phyloP scores from a whole-genome alignment of 805 yeast species.

The Cyberlindnera xishuangbannaensis region DNA sequence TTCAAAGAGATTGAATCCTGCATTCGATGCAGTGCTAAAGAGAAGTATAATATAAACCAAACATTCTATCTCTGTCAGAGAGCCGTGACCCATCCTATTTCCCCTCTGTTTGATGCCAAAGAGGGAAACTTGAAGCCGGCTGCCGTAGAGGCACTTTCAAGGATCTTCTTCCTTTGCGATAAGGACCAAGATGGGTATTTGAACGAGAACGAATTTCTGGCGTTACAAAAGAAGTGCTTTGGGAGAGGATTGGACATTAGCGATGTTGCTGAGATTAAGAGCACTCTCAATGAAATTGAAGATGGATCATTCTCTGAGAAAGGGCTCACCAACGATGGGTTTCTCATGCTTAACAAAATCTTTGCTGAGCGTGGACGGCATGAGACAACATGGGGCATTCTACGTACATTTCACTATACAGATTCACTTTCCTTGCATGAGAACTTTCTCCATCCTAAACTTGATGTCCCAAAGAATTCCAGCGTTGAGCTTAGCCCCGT shows the following conservation, averaged over 20 bases:
- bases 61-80: constrained; percentile 91
- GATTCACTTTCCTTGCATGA: constrained; percentile 85
- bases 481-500: constrained; percentile 89
- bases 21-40: constrained; percentile 79
- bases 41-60: constrained; percentile 80
- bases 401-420: constrained; percentile 84
- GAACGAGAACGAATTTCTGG: constrained; percentile 62
- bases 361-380: constrained; percentile 92
- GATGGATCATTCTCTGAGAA: constrained; percentile 30
- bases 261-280: constrained; percentile 41
- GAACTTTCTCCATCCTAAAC: constrained; percentile 66
- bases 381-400: constrained; percentile 95
- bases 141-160: constrained; percentile 66
- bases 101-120: constrained; percentile 91
- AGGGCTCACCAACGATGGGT: constrained; percentile 73
- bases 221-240: constrained; percentile 72
- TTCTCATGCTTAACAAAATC: constrained; percentile 66
- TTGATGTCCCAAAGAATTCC: constrained; percentile 67
- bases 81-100: constrained; percentile 86
- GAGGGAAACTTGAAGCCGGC: constrained; percentile 75
- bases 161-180: constrained; percentile 83
- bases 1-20: constrained; percentile 94
- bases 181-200: constrained; percentile 85
- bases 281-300: constrained; percentile 28
- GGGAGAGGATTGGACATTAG: constrained; percentile 47